Evolutionary conservation across 2,329 filamentous ascomycete genomes (phyloP), one percentile per base, ranked within the genome.

Genomic region (Fusarium equiseti): DNA sequence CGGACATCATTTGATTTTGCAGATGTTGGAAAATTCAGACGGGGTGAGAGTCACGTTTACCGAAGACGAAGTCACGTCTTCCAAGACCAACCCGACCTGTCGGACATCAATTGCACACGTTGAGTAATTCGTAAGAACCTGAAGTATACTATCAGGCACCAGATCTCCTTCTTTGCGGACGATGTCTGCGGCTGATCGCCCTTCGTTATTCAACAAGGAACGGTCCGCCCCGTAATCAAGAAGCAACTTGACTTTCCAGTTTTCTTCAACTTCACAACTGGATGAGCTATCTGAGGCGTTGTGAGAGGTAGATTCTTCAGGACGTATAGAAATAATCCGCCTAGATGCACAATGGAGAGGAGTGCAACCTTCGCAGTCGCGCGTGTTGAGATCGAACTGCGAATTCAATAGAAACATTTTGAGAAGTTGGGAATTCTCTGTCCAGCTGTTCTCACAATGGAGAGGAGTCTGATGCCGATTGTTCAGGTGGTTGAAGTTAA

Each of bases 161-260:
- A 1, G 8, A 16, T n/a, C n/a, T 20, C 29, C 6, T 20, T 3
- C 13, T 43, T 18, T 13, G 16, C 16, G 8, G 12, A 18, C 6
- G 9, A 40, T 6, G 5, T 51, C 42, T n/a, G 16, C 5, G 0
- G 42, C 16, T 8, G 24, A 35, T 10, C 10, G 27, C 4, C 56
- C 24, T 0, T 32, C 2, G 3, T 15, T 4, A 3, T 66, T 45
- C 8, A 12, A n/a, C 16, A 56, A 3, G 9, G 1, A 9, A 4
- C 50, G 35, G 4, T 44, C 46, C 2, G 45, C 62, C 1, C 42
- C 62, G 32, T 48, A 51, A 5, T 67, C 61, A 5, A 61, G 29
- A 18, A 24, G 24, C 8, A 26, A 12, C 18, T 9, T 15, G 5
- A 56, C 10, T 6, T 27, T 6, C 8, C 9, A 13, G 3, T 0